A percentile compares a stretch with the other conserved stretches of the same genome.
These are phyloP conservation scores for Coemansia sp. DNA, from an alignment of 192 early-diverging fungal species.

Conservation along the genomic window DNA sequence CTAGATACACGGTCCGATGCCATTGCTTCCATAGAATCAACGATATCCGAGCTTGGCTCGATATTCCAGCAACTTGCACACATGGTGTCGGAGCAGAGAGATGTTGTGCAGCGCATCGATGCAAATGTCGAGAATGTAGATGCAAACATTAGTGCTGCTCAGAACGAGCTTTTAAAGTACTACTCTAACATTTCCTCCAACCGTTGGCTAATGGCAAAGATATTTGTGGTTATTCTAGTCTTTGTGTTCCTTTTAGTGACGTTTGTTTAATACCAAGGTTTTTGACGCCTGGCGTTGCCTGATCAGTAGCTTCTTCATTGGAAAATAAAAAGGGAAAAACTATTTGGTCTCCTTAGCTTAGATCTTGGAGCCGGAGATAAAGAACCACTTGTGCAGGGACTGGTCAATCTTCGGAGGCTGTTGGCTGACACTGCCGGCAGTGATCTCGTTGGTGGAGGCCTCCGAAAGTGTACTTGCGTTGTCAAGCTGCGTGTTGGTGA, in stretches of 20 bases:
- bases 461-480: slow-evolving; percentile 72
- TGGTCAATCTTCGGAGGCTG: slow-evolving; percentile 36
- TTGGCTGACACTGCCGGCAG: slow-evolving; percentile 57
- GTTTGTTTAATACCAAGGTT: slow-evolving; percentile 44
- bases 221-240: slow-evolving; percentile 86
- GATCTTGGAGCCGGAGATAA: slow-evolving; percentile 78
- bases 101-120: slow-evolving; percentile 91
- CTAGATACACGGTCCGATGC: slow-evolving; percentile 88
- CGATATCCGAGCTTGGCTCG: slow-evolving; percentile 92
- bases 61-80: slow-evolving; percentile 86
- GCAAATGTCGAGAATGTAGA: slow-evolving; percentile 92
- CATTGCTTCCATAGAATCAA: slow-evolving; percentile 95
- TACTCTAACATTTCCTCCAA: slow-evolving; percentile 92
- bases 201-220: slow-evolving; percentile 94
- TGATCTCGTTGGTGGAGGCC: slow-evolving; percentile 59
- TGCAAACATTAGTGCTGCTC: slow-evolving; percentile 87
- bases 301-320: no score
- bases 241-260: slow-evolving; percentile 80
- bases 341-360: slow-evolving; percentile 16
- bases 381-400: slow-evolving; percentile 98
- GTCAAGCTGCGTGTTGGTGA: slow-evolving; percentile 68
- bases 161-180: slow-evolving; percentile 87
- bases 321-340: not conserved
- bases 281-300: slow-evolving; percentile 16
- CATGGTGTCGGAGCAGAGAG: slow-evolving; percentile 84